phyloP scores from a whole-genome alignment of 2,329 filamentous ascomycete genomes.

The Diaporthe velutina region DNA sequence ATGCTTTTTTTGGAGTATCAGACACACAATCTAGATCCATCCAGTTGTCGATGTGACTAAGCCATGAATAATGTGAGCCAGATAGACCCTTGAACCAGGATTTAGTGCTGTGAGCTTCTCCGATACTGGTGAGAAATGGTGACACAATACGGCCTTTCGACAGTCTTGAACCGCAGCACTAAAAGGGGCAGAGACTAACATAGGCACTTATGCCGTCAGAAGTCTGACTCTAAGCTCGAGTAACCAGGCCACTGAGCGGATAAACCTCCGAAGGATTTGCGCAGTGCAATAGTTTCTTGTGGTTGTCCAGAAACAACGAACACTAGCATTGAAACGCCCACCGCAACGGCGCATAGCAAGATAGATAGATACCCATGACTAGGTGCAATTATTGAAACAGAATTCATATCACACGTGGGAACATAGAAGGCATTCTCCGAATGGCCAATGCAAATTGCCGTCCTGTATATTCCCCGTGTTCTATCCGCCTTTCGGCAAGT shows the following conservation, averaged over 20 bases:
- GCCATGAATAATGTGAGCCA: too few species aligned
- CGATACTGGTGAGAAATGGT: too few species aligned
- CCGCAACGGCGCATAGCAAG: background rate
- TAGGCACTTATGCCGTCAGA: too few species aligned
- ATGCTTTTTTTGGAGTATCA: too few species aligned
- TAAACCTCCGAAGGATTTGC: fast-evolving
- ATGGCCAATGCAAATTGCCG: slow-evolving; percentile 7
- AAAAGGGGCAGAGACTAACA: too few species aligned
- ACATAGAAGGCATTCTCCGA: background rate
- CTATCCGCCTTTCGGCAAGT: slow-evolving; percentile 26
- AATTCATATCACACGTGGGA: background rate
- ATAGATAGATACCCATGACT: background rate
- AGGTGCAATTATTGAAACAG: background rate
- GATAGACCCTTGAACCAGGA: too few species aligned
- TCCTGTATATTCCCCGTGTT: background rate
- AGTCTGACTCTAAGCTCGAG: background rate
- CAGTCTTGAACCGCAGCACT: too few species aligned
- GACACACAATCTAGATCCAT: too few species aligned
- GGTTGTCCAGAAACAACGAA: background rate
- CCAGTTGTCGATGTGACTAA: too few species aligned
- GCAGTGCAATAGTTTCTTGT: background rate
- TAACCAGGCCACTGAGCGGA: background rate
- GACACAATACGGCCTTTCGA: too few species aligned
- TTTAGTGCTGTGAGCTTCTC: too few species aligned
- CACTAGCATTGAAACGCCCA: background rate